Evolutionary conservation across 805 yeast species (phyloP).

Genomic region (Yarrowia porcina): DNA sequence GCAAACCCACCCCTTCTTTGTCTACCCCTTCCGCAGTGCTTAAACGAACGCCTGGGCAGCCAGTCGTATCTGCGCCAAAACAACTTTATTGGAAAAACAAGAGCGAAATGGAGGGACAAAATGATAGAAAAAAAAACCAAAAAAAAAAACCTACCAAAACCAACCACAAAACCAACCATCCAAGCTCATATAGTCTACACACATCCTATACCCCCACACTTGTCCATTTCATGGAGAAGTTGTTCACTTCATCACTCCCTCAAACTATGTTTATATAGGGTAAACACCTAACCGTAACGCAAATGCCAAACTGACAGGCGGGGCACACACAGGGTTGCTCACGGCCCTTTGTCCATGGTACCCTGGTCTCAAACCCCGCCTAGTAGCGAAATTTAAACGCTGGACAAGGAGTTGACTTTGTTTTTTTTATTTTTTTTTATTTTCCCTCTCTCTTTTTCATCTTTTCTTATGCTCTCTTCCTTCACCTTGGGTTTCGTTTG

Average conservation of each 20-base stretch:
- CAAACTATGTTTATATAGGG: slow-evolving; percentile 1
- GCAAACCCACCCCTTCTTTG: neutral
- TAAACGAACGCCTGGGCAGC: slow-evolving; percentile 26
- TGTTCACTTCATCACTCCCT: neutral
- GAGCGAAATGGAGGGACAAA: no score
- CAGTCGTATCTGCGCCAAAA: slow-evolving; percentile 21
- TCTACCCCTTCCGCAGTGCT: slow-evolving; percentile 22
- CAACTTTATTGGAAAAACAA: no score
- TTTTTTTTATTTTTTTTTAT: neutral
- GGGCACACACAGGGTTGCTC: slow-evolving; percentile 17
- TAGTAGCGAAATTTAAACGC: neutral
- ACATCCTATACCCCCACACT: no score
- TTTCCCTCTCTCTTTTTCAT: no score
- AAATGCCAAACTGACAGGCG: neutral
- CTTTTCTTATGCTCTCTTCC: no score
- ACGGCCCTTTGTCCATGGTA: slow-evolving; percentile 3
- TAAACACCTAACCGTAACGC: slow-evolving; percentile 2
- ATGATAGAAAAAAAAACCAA: no score
- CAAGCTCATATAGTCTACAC: no score
- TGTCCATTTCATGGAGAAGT: no score
- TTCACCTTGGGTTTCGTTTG: no score
- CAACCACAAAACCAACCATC: no score
- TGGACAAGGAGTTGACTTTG: neutral
- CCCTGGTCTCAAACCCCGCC: slow-evolving; percentile 25
- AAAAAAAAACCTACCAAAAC: no score